Conservation (phyloP, 2,329 filamentous ascomycete species). For the Decorospora gaudefroyi region DNA sequence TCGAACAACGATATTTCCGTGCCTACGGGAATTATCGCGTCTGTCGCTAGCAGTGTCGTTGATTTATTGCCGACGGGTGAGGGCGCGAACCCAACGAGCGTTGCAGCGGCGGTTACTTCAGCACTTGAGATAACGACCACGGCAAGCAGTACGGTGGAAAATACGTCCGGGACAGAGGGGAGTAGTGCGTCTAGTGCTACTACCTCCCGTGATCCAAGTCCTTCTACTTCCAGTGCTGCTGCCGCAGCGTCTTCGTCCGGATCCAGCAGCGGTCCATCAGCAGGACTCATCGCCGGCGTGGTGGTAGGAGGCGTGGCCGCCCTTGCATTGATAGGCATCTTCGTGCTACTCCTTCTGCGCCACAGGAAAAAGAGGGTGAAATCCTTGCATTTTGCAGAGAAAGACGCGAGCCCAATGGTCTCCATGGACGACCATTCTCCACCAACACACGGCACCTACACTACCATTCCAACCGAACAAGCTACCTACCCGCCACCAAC, state of each 20-base stretch:
- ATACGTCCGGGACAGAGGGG: background rate
- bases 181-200: conserved; percentile 2
- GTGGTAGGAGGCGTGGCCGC: conserved; percentile 18
- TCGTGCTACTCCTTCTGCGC: conserved; percentile 17
- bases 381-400: background rate
- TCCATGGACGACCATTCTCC: conserved; percentile 1
- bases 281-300: conserved; percentile 18
- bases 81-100: conserved; percentile 2
- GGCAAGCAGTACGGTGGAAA: background rate
- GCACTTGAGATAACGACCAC: background rate
- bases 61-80: background rate
- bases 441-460: background rate
- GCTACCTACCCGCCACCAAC: background rate
- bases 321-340: conserved; percentile 14
- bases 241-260: conserved; percentile 4
- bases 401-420: conserved; percentile 2
- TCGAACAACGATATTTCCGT: conserved; percentile 8
- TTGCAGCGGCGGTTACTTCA: conserved; percentile 2
- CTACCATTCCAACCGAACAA: background rate
- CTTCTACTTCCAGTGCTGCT: conserved; percentile 1
- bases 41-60: conserved; percentile 5
- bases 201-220: background rate
- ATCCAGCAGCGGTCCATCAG: conserved; percentile 3
- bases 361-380: conserved; percentile 10
- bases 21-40: conserved; percentile 6